Evolutionary conservation across 2,329 filamentous ascomycete species (phyloP), one percentile per base, ranked within the genome.

Genomic region (Onygena corvina): DNA sequence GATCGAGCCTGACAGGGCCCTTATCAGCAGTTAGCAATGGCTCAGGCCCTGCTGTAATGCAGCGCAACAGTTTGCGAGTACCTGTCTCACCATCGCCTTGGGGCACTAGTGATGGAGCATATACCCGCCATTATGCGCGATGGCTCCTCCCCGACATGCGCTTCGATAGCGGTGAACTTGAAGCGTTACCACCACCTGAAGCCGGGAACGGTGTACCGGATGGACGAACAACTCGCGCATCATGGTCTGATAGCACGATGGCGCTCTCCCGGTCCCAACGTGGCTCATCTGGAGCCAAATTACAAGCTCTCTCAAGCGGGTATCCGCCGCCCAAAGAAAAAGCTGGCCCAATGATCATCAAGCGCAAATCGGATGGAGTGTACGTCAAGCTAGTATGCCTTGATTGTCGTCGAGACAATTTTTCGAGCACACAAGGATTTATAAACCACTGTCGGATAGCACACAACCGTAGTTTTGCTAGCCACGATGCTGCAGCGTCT

Each of bases 381-480:
- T 81, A 83, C 55, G 90, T 96, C 55, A 93, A 94, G 67, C 76
- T 96, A 45, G 83, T 94, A 54, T 98, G 92, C 71, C 69, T 85
- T 52, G 84, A 92, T 64, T 96, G 92, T 67, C 76, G 87, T 46
- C 78, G 90, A 55, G 86, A 87, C 64, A 86, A 95, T 65, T 96
- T 96, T 62, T 89, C 84, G 50, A 96, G 89, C 69, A 93, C 89
- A 0, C 92, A 96, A 66, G 92, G 92, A n/a, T 96, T 96, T 68
- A 92, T 98, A 70, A 98, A 98, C 62, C 92, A 98, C 64, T 96
- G 90, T 64, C 87, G 92, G 50, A 96, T 98, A 59, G 88, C 89
- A 21, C 92, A 98, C 68, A 85, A 84, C 63, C 78, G 86, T 52
- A 88, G 93, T 55, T 96, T 89, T 72, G 90, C 94, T 69, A 95